Base-by-base conservation (phyloP, 306 rosid genomes). In the Castanea mollissima region DNA sequence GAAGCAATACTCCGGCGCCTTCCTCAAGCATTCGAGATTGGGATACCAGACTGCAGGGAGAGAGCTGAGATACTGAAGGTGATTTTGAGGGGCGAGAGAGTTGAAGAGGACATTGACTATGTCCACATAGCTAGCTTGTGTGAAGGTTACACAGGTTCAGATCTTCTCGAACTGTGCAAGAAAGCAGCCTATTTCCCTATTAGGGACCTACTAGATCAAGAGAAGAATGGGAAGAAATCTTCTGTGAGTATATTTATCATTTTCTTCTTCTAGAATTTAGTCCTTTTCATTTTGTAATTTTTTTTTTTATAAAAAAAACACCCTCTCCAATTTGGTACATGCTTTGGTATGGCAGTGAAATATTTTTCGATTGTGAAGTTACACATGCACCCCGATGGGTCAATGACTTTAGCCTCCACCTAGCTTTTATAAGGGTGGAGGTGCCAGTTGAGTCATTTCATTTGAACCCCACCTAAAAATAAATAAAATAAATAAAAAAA, bases 1-100 rank as follows among this genome's bases (percentile, higher is more conserved):
- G 99, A 96, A 88, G 99, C 99, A 68, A 96, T 96, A 71, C 99
- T 96, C 46, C 76, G 99, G n/a, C 99, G 99, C 65, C 92, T 96
- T 87, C 96, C 99, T 80, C 99, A 96, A 77, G 91, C 99, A 67
- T 96, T 96, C 87, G 98, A 96, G 84, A 93, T 96, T 74, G 98
- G 97, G 77, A 55, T 85, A 56, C 99, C 99, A 8, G 92, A 88
- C 79, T 84, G 56, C 38, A 83, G 74, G 74, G 99, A 93, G 91
- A 90, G 99, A 79, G 92, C 90, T 54, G 93, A 83, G 74, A 96
- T 96, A 90, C 84, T 96, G 32, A 93, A 88, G 83, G 98, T 96
- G 78, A 79, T 88, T 82, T 73, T 96, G 79, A 91, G 86, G 91
- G 98, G 86, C 5, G 99, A 96, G 85, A 85, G 71, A 8, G 87